Evolutionary conservation across 2,329 filamentous ascomycete genomes (phyloP), one percentile per base, ranked within the genome.

Genomic region (Paecilomyces fulvus): DNA sequence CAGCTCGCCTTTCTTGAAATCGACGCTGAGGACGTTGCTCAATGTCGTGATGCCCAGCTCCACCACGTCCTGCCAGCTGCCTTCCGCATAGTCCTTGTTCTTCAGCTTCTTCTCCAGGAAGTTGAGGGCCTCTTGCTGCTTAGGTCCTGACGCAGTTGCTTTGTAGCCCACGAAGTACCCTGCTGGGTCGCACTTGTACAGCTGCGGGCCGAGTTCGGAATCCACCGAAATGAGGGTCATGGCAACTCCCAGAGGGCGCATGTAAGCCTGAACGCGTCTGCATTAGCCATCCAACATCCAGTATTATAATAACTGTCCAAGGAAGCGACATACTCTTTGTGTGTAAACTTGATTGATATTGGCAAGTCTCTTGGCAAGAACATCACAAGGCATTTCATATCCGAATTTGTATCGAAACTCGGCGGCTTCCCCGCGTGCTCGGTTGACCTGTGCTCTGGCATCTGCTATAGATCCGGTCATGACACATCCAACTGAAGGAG

Each of bases 341-440:
- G 94, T 99, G 77, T 97, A 99, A 63, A 99, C 94, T 77, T 99
- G 94, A 77, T 90, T 96, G 80, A 99, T 96, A 78, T 99, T 99
- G 73, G 94, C 94, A 76, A 99, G 80, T 72, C 94, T 85, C 84
- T 99, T 99, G 63, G 94, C 90, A 69, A 99, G 79, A 54, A 91
- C 94, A 76, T 99, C 94, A 74, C 91, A 95, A 59, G 94, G 94
- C 94, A 99, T 99, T 81, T 99, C 94, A 77, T 99, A 99, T 69
- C 94, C 94, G 73, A 85, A 96, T 79, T 96, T 96, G 85, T 99
- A 99, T 76, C 87, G 86, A 80, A 99, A 99, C 73, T 99, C 92
- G 57, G 92, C 92, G 64, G 94, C 94, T 79, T 99, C 94, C 66
- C 90, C 89, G 78, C 94, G 88, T 62, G 94, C 94, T 69, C 94